A percentile compares a stretch with the other conserved stretches of the same genome.
phyloP scores from a whole-genome alignment of 2,329 filamentous ascomycete species.

The Stemphylium beticola region DNA sequence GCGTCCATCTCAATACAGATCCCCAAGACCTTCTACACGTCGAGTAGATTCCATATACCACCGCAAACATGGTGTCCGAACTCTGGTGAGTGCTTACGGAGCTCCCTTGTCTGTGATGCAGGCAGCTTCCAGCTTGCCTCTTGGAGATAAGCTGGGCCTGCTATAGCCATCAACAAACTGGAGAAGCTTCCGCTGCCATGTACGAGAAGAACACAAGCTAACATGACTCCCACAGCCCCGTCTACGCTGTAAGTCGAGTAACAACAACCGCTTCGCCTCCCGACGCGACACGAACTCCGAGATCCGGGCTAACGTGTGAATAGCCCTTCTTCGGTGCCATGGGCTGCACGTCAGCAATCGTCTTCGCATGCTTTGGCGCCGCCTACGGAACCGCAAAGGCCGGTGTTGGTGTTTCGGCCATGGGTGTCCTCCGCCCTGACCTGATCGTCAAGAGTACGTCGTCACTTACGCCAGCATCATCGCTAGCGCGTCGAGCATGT shows the following conservation, averaged over 20 bases:
- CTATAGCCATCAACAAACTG: conserved; percentile 20
- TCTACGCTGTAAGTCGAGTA: conserved; percentile 89
- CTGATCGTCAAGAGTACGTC: conserved; percentile 98
- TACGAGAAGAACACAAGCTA: conserved; percentile 34
- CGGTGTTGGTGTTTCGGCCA: conserved; percentile 96
- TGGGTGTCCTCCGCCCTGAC: conserved; percentile 97
- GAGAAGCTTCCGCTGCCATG: conserved; percentile 1
- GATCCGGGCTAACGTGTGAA: conserved; percentile 30
- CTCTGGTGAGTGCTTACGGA: conserved; percentile 71
- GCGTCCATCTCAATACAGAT: conserved; percentile 40
- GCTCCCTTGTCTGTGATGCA: conserved; percentile 35
- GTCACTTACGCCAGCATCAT: neutral
- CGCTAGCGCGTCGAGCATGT: neutral
- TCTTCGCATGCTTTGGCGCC: conserved; percentile 95
- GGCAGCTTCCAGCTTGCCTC: conserved; percentile 48
- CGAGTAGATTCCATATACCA: conserved; percentile 26
- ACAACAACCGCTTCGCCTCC: conserved; percentile 29
- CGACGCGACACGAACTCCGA: conserved; percentile 9
- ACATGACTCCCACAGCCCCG: conserved; percentile 69
- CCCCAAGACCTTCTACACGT: conserved; percentile 27
- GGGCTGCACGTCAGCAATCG: conserved; percentile 93
- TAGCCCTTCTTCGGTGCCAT: conserved; percentile 96
- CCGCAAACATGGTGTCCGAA: conserved; percentile 75
- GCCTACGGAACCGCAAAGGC: conserved; percentile 99
- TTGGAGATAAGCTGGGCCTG: conserved; percentile 44